phyloP scores from a whole-genome alignment of 2,329 filamentous ascomycete genomes.

The Fusarium sp. region DNA sequence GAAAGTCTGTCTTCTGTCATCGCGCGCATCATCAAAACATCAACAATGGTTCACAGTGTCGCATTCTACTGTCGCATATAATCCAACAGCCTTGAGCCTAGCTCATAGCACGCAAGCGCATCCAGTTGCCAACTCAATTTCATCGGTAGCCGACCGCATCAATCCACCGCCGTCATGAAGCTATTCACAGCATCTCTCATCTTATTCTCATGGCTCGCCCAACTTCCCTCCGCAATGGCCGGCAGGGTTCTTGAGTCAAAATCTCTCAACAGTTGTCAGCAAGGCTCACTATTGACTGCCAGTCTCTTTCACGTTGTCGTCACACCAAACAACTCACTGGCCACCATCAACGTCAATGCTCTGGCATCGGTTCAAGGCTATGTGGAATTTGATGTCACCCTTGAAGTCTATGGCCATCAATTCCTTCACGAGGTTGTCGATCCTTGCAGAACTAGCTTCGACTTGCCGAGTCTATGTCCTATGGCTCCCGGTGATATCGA shows the following conservation, averaged over 20 bases:
- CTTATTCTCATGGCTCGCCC: slow-evolving; percentile 19
- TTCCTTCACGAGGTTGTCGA: slow-evolving; percentile 74
- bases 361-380: slow-evolving; percentile 84
- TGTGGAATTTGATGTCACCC: slow-evolving; percentile 77
- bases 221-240: slow-evolving; percentile 52
- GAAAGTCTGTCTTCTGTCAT: neutral
- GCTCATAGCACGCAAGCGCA: too few species aligned
- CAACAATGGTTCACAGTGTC: slow-evolving; percentile 3
- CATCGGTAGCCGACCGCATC: neutral
- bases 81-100: neutral
- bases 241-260: slow-evolving; percentile 78
- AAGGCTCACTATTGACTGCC: slow-evolving; percentile 84
- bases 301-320: slow-evolving; percentile 87
- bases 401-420: slow-evolving; percentile 84
- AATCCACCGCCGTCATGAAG: slow-evolving; percentile 15
- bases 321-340: slow-evolving; percentile 76
- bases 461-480: slow-evolving; percentile 80
- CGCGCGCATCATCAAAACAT: neutral
- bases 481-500: slow-evolving; percentile 87
- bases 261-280: slow-evolving; percentile 85
- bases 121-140: too few species aligned
- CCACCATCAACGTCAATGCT: slow-evolving; percentile 79
- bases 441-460: slow-evolving; percentile 71
- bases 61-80: neutral
- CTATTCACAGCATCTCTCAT: slow-evolving; percentile 5